Evolutionary conservation across 306 rosid genomes (phyloP).

Genomic region (Quercus agrifolia): DNA sequence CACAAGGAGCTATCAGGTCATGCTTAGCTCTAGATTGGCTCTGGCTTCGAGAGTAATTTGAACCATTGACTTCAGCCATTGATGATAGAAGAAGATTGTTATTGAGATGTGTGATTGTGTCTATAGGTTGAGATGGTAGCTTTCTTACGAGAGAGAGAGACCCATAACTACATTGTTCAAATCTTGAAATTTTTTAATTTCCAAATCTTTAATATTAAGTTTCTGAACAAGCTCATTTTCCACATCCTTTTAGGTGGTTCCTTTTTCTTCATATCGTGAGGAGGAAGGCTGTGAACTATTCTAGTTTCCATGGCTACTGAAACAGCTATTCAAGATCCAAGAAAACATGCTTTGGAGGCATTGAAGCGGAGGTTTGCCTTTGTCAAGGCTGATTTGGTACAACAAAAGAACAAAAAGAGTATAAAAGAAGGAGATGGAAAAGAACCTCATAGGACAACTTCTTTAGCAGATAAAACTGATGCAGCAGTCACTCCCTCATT

Average conservation of each 20-base stretch:
- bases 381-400: slow-evolving; percentile 53
- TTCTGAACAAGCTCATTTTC: not conserved
- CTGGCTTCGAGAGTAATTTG: not conserved
- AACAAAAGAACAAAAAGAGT: slow-evolving; percentile 38
- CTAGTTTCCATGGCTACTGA: slow-evolving; percentile 46
- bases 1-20: not conserved
- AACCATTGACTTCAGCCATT: not conserved
- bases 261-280: not conserved
- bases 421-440: slow-evolving; percentile 18
- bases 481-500: slow-evolving; percentile 19
- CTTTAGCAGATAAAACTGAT: slow-evolving; percentile 13
- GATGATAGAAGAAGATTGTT: not conserved
- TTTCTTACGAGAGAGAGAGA: not conserved
- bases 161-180: not conserved
- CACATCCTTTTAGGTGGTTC: not conserved
- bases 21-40: not conserved
- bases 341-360: slow-evolving; percentile 73
- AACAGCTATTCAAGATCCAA: slow-evolving; percentile 35
- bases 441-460: not conserved
- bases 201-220: not conserved
- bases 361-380: slow-evolving; percentile 68
- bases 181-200: not conserved
- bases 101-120: not conserved
- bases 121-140: not conserved
- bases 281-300: not conserved